Evolutionary conservation across 768 basidiomycete species (phyloP).

Genomic region (Phaffia tasmanica): DNA sequence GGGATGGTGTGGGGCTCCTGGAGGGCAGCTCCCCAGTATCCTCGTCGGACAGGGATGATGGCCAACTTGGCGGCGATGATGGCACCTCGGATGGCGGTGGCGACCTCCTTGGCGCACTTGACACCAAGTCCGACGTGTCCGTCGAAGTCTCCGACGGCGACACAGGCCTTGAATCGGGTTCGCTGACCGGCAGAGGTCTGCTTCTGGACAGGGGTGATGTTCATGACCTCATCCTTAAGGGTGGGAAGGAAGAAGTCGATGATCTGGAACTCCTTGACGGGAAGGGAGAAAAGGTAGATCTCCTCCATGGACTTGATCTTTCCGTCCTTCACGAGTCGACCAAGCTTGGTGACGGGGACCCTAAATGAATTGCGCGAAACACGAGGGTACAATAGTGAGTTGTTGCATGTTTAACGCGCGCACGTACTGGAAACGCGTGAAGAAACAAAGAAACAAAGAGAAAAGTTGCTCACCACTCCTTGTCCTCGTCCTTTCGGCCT

Average conservation of each 20-base stretch:
- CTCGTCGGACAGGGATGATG: conserved; percentile 93
- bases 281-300: conserved; percentile 99
- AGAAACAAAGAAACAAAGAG: neutral
- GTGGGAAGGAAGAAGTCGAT: conserved; percentile 98
- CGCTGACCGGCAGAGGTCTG: conserved; percentile 99
- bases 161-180: conserved; percentile 99
- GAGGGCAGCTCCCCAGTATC: conserved; percentile 99
- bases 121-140: conserved; percentile 99
- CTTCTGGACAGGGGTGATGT: conserved; percentile 99
- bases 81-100: conserved; percentile 96
- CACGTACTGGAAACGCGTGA: too few relatives aligned
- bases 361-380: conserved; percentile 39
- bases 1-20: conserved; percentile 99
- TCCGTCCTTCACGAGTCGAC: conserved; percentile 96
- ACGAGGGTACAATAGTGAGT: too few relatives aligned
- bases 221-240: conserved; percentile 99
- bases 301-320: conserved; percentile 99
- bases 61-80: conserved; percentile 98
- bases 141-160: conserved; percentile 96
- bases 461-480: conserved; percentile 70
- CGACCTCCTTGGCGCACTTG: conserved; percentile 99
- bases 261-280: conserved; percentile 99
- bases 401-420: too few relatives aligned
- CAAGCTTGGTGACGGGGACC: conserved; percentile 97
- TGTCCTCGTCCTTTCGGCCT: conserved; percentile 98